A percentile compares a stretch with the other conserved stretches of the same genome.
These are phyloP conservation scores for Dimocarpus longan DNA, from an alignment of 345 rosid genomes.

Conservation along the genomic window DNA sequence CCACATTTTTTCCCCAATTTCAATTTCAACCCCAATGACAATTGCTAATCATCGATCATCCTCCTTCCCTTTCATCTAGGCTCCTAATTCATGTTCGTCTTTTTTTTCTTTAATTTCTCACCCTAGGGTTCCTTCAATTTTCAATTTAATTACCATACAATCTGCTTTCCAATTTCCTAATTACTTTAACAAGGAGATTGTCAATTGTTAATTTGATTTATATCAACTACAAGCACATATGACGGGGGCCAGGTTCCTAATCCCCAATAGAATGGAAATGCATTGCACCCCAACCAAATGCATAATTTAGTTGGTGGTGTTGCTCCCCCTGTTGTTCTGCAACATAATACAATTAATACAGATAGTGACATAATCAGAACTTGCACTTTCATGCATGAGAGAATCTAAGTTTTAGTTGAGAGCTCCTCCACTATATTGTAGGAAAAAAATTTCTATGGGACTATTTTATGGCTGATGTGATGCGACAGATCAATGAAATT, in stretches of 20 bases:
- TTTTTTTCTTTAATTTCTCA: neutral
- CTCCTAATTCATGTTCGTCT: slow-evolving; percentile 5
- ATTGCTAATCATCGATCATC: slow-evolving; percentile 13
- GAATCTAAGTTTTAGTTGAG: neutral
- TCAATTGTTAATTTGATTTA: neutral
- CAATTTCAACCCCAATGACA: neutral
- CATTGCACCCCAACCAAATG: slow-evolving; percentile 55
- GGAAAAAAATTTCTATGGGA: no score
- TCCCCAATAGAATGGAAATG: slow-evolving; percentile 61
- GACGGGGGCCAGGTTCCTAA: slow-evolving; percentile 73
- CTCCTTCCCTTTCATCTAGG: neutral
- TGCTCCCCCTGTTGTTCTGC: slow-evolving; percentile 36
- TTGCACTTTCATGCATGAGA: slow-evolving; percentile 28
- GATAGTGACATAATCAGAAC: slow-evolving; percentile 34
- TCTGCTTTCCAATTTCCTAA: neutral
- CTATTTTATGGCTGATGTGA: no score
- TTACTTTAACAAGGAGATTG: neutral
- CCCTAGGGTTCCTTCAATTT: slow-evolving; percentile 14
- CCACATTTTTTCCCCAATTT: slow-evolving; percentile 3
- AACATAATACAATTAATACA: slow-evolving; percentile 1
- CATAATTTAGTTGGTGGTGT: slow-evolving; percentile 46
- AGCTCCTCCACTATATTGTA: no score
- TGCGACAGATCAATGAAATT: no score
- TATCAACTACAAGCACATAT: slow-evolving; percentile 49
- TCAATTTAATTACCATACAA: neutral